Percentiles rank a stretch among this genome's conserved stretches.
These are phyloP conservation scores for Salvia rosmarinus DNA, from an alignment of 257 asterid species.

Conservation along the genomic window DNA sequence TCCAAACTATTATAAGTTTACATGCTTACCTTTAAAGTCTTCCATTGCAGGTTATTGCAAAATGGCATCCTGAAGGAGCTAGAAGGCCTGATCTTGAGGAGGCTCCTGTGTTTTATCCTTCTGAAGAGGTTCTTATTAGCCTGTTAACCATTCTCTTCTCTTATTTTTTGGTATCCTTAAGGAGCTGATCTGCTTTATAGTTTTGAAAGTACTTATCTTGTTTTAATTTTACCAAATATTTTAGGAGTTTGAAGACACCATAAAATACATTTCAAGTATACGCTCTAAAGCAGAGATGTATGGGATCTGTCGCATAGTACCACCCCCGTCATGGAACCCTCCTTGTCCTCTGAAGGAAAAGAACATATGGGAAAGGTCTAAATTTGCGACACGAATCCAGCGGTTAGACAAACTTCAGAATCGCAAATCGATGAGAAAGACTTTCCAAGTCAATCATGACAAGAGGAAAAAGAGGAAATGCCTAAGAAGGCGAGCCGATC, in stretches of 20 bases:
- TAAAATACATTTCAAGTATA: slow-evolving; percentile 79
- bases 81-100: slow-evolving; percentile 74
- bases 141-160: slow-evolving; percentile 17
- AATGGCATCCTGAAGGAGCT: slow-evolving; percentile 86
- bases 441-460: slow-evolving; percentile 49
- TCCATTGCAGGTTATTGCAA: slow-evolving; percentile 68
- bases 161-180: neutral
- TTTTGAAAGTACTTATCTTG: slow-evolving; percentile 12
- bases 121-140: slow-evolving; percentile 74
- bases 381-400: slow-evolving; percentile 82
- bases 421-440: slow-evolving; percentile 71
- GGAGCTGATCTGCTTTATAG: slow-evolving; percentile 4
- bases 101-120: slow-evolving; percentile 92
- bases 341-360: slow-evolving; percentile 84
- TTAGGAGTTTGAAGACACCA: slow-evolving; percentile 89
- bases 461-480: slow-evolving; percentile 78
- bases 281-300: slow-evolving; percentile 80
- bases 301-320: slow-evolving; percentile 96
- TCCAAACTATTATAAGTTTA: neutral
- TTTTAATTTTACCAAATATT: slow-evolving; percentile 29
- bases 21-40: slow-evolving; percentile 18
- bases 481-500: slow-evolving; percentile 54
- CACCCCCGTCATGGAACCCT: slow-evolving; percentile 94
- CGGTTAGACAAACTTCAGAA: slow-evolving; percentile 92
- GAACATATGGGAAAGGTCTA: slow-evolving; percentile 62